A percentile compares a stretch with the other conserved stretches of the same genome.
These are phyloP conservation scores for Trametes sanguinea DNA, from an alignment of 768 basidiomycete genomes.

Conservation along the genomic window DNA sequence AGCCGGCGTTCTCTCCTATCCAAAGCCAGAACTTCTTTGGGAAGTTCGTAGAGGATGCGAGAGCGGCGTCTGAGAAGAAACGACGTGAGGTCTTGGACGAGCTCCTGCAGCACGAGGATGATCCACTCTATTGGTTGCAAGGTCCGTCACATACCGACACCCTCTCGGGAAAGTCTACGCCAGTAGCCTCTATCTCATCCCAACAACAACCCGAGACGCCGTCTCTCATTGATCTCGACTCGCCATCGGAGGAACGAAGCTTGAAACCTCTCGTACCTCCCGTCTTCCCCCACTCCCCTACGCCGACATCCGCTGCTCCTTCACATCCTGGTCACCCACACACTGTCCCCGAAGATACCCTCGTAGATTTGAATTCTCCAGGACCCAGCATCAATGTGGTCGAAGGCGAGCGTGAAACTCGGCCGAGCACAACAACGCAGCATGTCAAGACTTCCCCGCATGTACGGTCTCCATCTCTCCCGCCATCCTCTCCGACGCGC, in stretches of 20 bases:
- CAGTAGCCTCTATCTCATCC: not conserved
- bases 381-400: not conserved
- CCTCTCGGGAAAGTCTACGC: conserved; percentile 9
- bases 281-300: not conserved
- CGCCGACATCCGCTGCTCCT: not conserved
- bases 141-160: conserved; percentile 6
- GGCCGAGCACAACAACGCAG: conserved; percentile 11
- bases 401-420: conserved; percentile 17
- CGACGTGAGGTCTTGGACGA: conserved; percentile 62
- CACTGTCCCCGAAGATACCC: not conserved
- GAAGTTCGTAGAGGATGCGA: conserved; percentile 58
- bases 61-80: conserved; percentile 51
- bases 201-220: not conserved
- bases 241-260: conserved; percentile 18
- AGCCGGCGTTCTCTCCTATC: conserved; percentile 19
- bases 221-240: conserved; percentile 21
- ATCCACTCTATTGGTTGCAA: conserved; percentile 63
- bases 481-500: conserved; percentile 34
- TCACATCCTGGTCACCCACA: not conserved
- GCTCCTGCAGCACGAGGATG: conserved; percentile 64
- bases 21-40: conserved; percentile 53
- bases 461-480: conserved; percentile 35
- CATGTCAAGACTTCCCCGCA: conserved; percentile 28
- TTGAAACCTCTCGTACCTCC: conserved; percentile 20
- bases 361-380: conserved; percentile 40